Evolutionary conservation across 2,329 filamentous ascomycete genomes (phyloP), one percentile per base, ranked within the genome.

Genomic region (Penicillium palitans): DNA sequence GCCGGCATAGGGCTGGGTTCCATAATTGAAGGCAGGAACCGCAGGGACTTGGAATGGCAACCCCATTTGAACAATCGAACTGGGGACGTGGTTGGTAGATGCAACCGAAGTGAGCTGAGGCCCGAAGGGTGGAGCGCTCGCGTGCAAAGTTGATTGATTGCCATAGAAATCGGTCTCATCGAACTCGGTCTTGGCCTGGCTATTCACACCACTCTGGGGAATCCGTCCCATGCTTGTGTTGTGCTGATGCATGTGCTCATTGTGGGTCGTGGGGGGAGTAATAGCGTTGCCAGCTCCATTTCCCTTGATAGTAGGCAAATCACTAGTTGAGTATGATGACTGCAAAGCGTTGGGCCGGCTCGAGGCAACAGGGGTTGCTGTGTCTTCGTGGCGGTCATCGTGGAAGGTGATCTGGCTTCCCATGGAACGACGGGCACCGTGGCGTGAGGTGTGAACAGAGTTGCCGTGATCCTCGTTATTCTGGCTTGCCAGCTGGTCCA

Each of bases 311-410:
- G 92, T 96, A 5, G 92, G 90, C 21, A 97, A 83, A 70, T 98
- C 93, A 74, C 90, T 95, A 54, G 91, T 87, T 10, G 95, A 97
- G 78, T 90, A 97, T 0, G 93, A 97, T 45, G 90, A 88, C 76
- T 93, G 90, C 58, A 96, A 58, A 10, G 75, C 72, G 5, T 66
- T 68, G 19, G 78, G 78, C 24, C 78, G 75, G 64, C 64, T 83
- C 27, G 70, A 64, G n/a, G 66, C 49, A 44, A 65, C 63, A 17
- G 72, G 57, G 25, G 67, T 63, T 17, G 64, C 57, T 4, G 60
- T 60, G 25, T 74, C 72, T 31, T 68, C 63, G 15, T 57, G 61
- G 9, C 62, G 63, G 17, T 74, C 72, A 52, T 72, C 69, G 31
- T 70, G 68, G 49, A 70, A 72, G 24, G 68, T 63, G 31, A 77